Conservation (phyloP, 2,329 filamentous ascomycete genomes). For the Aspergillus novoparasiticus region DNA sequence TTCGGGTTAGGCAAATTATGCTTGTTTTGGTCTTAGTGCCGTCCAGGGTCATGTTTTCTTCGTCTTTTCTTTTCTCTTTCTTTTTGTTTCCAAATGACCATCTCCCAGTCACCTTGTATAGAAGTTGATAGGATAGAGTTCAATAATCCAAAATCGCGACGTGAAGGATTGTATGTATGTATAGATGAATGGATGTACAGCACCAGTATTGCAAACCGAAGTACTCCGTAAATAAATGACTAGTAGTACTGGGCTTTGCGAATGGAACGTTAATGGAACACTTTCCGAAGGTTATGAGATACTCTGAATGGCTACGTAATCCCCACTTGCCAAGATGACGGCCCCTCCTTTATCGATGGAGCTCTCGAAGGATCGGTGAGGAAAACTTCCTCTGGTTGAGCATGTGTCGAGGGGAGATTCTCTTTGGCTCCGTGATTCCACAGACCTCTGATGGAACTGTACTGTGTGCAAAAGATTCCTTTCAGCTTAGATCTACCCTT, state of each 20-base stretch:
- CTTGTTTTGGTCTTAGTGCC: background rate
- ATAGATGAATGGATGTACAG: too few relatives aligned
- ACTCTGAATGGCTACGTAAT: background rate
- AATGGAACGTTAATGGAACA: background rate
- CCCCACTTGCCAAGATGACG: constrained; percentile 4
- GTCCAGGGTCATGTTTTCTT: background rate
- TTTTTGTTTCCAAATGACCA: background rate
- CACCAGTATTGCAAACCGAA: background rate
- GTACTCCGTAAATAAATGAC: background rate
- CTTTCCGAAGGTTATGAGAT: background rate
- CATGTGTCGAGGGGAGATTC: background rate
- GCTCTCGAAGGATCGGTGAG: constrained; percentile 4
- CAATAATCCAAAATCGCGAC: background rate
- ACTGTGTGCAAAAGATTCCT: background rate
- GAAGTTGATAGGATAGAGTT: background rate
- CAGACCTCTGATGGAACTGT: background rate
- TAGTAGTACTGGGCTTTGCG: too few relatives aligned
- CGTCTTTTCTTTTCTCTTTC: background rate
- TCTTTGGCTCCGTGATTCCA: background rate
- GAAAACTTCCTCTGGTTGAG: background rate
- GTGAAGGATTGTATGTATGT: background rate
- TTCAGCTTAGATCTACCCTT: background rate
- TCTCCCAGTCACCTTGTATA: background rate
- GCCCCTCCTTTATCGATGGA: constrained; percentile 1
- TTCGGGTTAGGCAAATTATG: background rate